Evolutionary conservation across 1,139 yeast genomes (phyloP), one percentile per base, ranked within the genome.

Genomic region (Hemisphaericaspora subhashii): DNA sequence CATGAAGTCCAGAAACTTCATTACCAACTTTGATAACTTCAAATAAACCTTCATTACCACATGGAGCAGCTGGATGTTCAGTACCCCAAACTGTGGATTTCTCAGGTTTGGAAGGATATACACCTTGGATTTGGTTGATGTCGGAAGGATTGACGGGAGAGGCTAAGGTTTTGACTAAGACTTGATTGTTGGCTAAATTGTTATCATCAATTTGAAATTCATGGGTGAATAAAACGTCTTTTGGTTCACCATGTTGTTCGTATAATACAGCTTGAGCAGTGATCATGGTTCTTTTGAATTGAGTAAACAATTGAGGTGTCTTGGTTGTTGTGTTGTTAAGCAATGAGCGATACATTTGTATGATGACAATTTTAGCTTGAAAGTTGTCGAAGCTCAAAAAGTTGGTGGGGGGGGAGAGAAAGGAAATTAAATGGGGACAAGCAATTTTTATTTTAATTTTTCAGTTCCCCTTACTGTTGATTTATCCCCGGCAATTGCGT

Each of bases 21-120:
- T 57, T 50, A n/a, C 96, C 96, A 15, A 79, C 79, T 46, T 85
- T 80, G 17, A 87, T 60, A 12, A 92, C 82, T 59, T 90, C 89
- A 58, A 88, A 92, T 20, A 89, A 74, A 11, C 98, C 98, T 65
- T 92, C 99, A 58, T 92, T 70, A 26, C 76, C 76, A 35, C 69
- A 65, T 8, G 71, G 66, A 31, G 68, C 67, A 4, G 63, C 54
- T 10, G 65, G 64, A 39, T 62, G 61, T 3, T 48, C 42, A 16
- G 65, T 60, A 15, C 70, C 71, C 46, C 61, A 61, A 8, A 51
- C 50, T 24, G 61, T 57, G 35, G 61, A 57, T 38, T 58, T 58
- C 24, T 52, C 61, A 4, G 73, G 74, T 30, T 61, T 63, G 12
- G 69, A 58, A 11, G 74, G 72, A 48, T 70, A 70, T 6, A 62